Conservation (phyloP, 1,284 basidiomycete species). For the Moesziomyces globuligerus region DNA sequence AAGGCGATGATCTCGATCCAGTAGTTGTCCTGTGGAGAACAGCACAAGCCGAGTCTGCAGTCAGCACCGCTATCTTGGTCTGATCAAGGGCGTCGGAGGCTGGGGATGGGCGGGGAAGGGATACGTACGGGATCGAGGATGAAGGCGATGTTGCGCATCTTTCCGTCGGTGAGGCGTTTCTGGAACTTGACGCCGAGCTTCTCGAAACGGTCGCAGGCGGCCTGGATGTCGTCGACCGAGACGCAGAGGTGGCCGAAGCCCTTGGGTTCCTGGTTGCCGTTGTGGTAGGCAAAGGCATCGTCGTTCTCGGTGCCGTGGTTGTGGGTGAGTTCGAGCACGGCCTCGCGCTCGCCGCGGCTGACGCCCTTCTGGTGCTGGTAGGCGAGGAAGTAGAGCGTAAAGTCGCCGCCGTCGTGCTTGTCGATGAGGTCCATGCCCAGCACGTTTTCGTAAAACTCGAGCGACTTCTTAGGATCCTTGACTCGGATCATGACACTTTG, state of each 20-base stretch:
- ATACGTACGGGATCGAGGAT: conserved; percentile 78
- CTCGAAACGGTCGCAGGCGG: conserved; percentile 85
- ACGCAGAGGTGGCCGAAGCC: conserved; percentile 75
- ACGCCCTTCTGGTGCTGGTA: conserved; percentile 75
- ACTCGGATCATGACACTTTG: conserved; percentile 88
- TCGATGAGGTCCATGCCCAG: conserved; percentile 88
- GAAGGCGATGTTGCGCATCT: conserved; percentile 85
- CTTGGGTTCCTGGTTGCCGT: conserved; percentile 62
- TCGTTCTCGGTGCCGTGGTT: conserved; percentile 67
- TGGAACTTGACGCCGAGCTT: conserved; percentile 84
- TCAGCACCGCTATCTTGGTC: conserved; percentile 17
- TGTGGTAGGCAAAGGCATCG: conserved; percentile 58
- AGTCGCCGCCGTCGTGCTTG: conserved; percentile 69
- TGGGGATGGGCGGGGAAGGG: neutral
- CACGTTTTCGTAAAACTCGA: conserved; percentile 68
- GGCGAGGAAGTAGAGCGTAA: conserved; percentile 78
- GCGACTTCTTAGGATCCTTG: conserved; percentile 78
- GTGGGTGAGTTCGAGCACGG: conserved; percentile 52
- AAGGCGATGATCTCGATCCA: conserved; percentile 71
- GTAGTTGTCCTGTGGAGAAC: conserved; percentile 65
- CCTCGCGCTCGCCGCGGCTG: conserved; percentile 74
- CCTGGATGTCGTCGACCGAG: conserved; percentile 82
- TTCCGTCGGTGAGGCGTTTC: conserved; percentile 85
- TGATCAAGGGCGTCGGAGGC: too few relatives aligned
- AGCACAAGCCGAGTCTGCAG: conserved; percentile 1